phyloP scores from a whole-genome alignment of 805 yeast genomes.

The Metschnikowia reukaufii region DNA sequence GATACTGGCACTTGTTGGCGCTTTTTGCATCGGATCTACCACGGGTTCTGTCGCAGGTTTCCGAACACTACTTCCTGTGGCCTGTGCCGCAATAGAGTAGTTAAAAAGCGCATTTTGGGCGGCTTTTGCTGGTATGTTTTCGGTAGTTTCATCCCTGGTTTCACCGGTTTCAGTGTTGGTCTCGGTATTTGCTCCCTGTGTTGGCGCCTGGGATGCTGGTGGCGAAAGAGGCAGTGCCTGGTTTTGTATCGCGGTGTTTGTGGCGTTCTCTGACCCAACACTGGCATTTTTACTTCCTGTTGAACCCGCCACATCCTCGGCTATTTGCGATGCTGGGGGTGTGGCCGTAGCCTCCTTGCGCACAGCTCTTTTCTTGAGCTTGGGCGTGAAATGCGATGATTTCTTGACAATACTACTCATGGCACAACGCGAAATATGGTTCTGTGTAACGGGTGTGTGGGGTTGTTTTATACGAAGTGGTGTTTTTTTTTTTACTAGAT shows the following conservation, averaged over 20 bases:
- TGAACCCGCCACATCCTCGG: not conserved
- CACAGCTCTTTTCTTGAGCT: slow-evolving; percentile 32
- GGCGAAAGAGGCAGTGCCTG: not conserved
- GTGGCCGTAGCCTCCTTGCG: slow-evolving; percentile 20
- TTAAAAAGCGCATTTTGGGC: slow-evolving; percentile 2
- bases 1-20: slow-evolving; percentile 13
- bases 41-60: slow-evolving; percentile 17
- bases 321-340: slow-evolving; percentile 20
- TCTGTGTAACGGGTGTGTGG: not conserved
- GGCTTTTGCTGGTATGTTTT: not conserved
- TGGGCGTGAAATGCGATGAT: slow-evolving; percentile 68
- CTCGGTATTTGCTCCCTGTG: not conserved
- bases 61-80: not conserved
- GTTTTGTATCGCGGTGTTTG: no score
- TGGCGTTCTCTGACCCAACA: no score
- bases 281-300: not conserved
- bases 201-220: slow-evolving; percentile 4
- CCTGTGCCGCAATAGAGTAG: slow-evolving; percentile 1
- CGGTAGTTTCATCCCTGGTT: not conserved
- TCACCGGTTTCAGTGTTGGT: not conserved
- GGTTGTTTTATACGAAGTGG: no score
- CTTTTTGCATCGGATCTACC: slow-evolving; percentile 30
- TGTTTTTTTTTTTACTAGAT: not conserved
- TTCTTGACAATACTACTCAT: slow-evolving; percentile 51
- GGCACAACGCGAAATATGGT: not conserved